Base-by-base conservation (phyloP, 306 rosid species). In the Abrus pulchellus region DNA sequence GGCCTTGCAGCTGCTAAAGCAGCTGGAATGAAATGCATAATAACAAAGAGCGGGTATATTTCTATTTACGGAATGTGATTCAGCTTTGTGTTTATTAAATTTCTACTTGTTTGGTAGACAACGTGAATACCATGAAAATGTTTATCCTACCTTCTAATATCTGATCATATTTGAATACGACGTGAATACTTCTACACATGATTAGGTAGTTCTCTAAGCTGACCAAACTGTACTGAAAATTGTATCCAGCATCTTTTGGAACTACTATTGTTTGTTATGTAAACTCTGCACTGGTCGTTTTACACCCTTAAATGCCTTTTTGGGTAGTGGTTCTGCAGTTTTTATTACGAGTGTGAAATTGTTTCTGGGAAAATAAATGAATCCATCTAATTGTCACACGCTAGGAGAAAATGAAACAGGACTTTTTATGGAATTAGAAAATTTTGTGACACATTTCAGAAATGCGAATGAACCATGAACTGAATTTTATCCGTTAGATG, bases 1-100 rank as follows among this genome's bases (percentile, higher is more conserved):
- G 97, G 99, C 85, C 96, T 95, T 59, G 92, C 97, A 55, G 99
- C 99, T 57, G 99, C 98, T 72, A 95, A 93, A 89, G 87, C 86
- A 40, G 98, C 98, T 12, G 97, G 99, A 69, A 95, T 93, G 99
- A 95, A 87, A 70, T 95, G 99, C 71, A 88, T 92, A 81, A 70
- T 95, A 77, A 95, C 99, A 50, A 95, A 93, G 85, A 93, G 98
- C 84, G 90, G 99, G 99, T 91, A 88, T 72, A n/a, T 49, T 49
- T 3, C 50, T 64, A 54, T 57, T 61, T 14, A 49, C 30, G 64
- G 48, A 8, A 36, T 32, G 20, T 10, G 33, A 80, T 6, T 32
- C 40, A 36, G 33, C 47, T 36, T 28, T 74, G 9, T 72, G 44
- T 49, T 34, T 6, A 33, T 48, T 43, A 68, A 59, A 54, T 75